Conservation (phyloP, 306 rosid species). For the Cucumis cinereus region DNA sequence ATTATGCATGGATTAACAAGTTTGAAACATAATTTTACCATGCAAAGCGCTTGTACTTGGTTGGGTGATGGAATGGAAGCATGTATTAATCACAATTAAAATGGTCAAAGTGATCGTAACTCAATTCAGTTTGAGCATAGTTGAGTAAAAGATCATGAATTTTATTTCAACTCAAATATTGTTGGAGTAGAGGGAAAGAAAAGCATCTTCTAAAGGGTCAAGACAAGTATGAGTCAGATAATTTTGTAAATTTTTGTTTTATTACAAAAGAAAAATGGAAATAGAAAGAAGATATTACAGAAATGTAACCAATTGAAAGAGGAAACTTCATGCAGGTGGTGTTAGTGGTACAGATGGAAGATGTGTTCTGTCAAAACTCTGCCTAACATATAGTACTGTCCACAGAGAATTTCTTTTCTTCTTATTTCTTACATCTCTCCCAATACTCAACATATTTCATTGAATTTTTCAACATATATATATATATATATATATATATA, state of each 20-base stretch:
- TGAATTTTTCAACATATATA: too few species aligned
- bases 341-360: conserved; percentile 5
- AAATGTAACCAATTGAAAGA: neutral
- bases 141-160: too few species aligned
- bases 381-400: neutral
- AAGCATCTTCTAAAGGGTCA: too few species aligned
- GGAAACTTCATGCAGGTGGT: neutral
- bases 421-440: neutral
- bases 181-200: too few species aligned
- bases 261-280: neutral
- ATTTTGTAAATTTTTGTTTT: neutral
- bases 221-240: neutral
- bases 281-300: neutral
- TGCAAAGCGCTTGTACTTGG: neutral
- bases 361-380: neutral
- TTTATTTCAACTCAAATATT: too few species aligned
- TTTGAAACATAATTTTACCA: too few species aligned
- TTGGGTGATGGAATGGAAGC: neutral
- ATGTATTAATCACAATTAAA: too few species aligned
- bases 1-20: too few species aligned
- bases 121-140: too few species aligned
- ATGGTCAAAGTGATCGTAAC: too few species aligned
- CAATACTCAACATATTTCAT: neutral
- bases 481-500: too few species aligned
- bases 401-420: neutral